Conservation (phyloP, 345 rosid species). For the Melaleuca quinquenervia region DNA sequence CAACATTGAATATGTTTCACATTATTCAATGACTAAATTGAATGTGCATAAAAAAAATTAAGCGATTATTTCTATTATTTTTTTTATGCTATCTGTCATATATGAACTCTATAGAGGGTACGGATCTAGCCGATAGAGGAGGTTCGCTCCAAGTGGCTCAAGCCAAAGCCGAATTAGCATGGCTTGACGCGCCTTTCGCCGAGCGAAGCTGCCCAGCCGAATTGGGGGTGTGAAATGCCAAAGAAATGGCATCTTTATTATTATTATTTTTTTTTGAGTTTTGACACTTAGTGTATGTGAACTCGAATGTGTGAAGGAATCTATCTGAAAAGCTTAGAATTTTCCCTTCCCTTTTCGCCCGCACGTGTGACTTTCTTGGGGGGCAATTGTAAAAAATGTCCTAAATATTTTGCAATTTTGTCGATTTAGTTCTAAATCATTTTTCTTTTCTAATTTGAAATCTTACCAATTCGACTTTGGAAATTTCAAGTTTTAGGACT, state of each 20-base stretch:
- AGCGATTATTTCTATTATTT: rapidly evolving
- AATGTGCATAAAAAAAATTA: too few species aligned
- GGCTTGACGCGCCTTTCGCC: background rate
- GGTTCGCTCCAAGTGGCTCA: background rate
- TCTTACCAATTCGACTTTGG: too few species aligned
- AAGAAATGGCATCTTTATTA: background rate
- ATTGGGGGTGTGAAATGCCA: background rate
- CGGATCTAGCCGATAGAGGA: background rate
- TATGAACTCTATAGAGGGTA: background rate
- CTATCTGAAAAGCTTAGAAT: background rate
- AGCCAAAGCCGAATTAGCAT: background rate
- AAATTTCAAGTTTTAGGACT: too few species aligned
- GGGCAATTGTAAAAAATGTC: too few species aligned
- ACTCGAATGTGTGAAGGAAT: background rate
- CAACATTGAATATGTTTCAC: too few species aligned
- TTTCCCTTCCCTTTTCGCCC: background rate
- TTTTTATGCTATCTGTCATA: rapidly evolving
- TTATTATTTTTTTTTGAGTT: background rate
- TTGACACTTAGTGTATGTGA: background rate
- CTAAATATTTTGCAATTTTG: too few species aligned
- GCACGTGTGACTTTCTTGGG: background rate
- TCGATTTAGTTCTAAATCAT: too few species aligned
- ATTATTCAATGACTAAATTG: too few species aligned
- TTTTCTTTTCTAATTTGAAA: too few species aligned
- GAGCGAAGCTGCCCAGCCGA: too few species aligned